Conservation (phyloP, 306 rosid species). For the Albizia julibrissin region DNA sequence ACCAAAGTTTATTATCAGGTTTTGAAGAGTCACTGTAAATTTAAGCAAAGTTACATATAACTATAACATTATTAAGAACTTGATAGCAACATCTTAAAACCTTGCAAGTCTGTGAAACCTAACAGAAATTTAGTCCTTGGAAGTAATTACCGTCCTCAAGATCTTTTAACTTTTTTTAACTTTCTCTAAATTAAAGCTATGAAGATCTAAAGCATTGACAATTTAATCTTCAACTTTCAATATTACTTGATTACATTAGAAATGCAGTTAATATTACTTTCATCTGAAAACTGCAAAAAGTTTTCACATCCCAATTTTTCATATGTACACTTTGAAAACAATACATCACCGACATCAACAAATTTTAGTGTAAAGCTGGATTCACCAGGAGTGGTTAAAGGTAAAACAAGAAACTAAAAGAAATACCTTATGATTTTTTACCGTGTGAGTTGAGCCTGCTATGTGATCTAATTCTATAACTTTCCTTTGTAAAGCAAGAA, state of each 20-base stretch:
- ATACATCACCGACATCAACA: conserved; percentile 22
- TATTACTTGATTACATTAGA: not conserved
- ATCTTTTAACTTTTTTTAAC: not conserved
- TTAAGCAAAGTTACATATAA: not conserved
- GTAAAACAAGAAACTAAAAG: not conserved
- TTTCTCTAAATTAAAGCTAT: not conserved
- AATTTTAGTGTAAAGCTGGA: not conserved
- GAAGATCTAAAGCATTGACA: not conserved
- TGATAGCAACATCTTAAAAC: not conserved
- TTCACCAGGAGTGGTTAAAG: conserved; percentile 11
- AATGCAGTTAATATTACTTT: not conserved
- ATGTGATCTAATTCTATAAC: not conserved
- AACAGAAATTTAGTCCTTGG: not conserved
- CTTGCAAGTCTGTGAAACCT: not conserved
- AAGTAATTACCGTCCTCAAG: not conserved
- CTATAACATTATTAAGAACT: not conserved
- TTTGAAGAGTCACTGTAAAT: not conserved
- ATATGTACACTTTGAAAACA: not conserved
- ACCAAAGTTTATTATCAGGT: not conserved
- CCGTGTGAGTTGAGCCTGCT: conserved; percentile 18
- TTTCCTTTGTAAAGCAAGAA: conserved; percentile 19
- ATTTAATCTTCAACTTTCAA: not conserved
- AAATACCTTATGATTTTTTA: not conserved
- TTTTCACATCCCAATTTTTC: conserved; percentile 2
- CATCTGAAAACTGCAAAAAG: not conserved